Conservation (phyloP, 306 rosid genomes). For the Carpinus fangiana region DNA sequence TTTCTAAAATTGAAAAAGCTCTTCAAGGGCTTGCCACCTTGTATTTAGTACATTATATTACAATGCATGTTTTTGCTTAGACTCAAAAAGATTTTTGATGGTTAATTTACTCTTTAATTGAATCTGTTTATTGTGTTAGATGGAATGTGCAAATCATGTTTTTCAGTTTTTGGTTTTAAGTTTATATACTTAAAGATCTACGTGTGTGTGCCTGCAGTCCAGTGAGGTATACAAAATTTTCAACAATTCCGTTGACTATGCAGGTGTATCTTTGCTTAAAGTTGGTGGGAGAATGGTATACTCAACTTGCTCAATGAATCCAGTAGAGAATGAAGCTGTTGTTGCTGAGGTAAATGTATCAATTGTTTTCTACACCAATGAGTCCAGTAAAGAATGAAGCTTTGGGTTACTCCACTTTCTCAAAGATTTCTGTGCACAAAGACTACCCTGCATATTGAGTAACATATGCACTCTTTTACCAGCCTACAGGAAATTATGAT, state of each 20-base stretch:
- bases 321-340: slow-evolving; percentile 97
- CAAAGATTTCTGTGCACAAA: slow-evolving; percentile 14
- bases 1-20: not conserved
- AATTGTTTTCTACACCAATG: not conserved
- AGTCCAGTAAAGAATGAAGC: not conserved
- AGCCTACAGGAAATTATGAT: not conserved
- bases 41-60: slow-evolving; percentile 12
- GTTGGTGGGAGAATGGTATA: slow-evolving; percentile 97
- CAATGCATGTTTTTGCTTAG: slow-evolving; percentile 8
- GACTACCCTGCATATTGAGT: not conserved
- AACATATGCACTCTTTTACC: not conserved
- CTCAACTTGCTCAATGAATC: slow-evolving; percentile 98
- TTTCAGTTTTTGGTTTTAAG: slow-evolving; percentile 13
- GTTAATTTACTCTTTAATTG: slow-evolving; percentile 13
- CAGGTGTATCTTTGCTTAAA: slow-evolving; percentile 86
- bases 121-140: slow-evolving; percentile 16
- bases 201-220: not conserved
- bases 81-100: slow-evolving; percentile 14
- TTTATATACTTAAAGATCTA: not conserved
- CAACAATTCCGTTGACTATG: slow-evolving; percentile 27
- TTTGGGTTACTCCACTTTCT: not conserved
- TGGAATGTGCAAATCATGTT: slow-evolving; percentile 5
- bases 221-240: slow-evolving; percentile 1
- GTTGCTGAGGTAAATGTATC: slow-evolving; percentile 76
- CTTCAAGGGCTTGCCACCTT: not conserved